Evolutionary conservation across 2,329 filamentous ascomycete species (phyloP).

Genomic region (Purpureocillium lavendulum): DNA sequence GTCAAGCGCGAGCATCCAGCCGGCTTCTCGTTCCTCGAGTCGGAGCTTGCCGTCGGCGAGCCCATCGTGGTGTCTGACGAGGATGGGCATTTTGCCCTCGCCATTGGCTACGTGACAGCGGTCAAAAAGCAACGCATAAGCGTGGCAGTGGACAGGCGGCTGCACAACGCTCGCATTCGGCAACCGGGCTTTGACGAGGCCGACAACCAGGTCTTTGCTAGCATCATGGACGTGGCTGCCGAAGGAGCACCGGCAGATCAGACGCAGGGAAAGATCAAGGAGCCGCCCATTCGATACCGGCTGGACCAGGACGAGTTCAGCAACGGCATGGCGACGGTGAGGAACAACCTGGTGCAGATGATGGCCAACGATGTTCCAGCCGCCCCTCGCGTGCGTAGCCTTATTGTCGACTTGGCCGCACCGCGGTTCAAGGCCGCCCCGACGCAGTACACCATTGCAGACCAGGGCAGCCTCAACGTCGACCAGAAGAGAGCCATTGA

Average conservation of each 20-base stretch:
- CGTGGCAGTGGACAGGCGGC: conserved; percentile 80
- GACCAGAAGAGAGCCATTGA: conserved; percentile 82
- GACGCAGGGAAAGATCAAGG: conserved; percentile 41
- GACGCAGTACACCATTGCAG: conserved; percentile 55
- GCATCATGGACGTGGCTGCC: conserved; percentile 75
- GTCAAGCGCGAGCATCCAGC: conserved; percentile 55
- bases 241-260: conserved; percentile 45
- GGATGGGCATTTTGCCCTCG: conserved; percentile 86
- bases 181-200: conserved; percentile 66
- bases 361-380: conserved; percentile 74
- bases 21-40: conserved; percentile 81
- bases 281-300: conserved; percentile 61
- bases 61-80: conserved; percentile 97
- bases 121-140: conserved; percentile 69
- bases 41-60: conserved; percentile 78
- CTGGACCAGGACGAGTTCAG: conserved; percentile 98
- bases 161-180: conserved; percentile 78
- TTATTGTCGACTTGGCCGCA: conserved; percentile 69
- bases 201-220: conserved; percentile 77
- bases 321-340: conserved; percentile 90
- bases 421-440: conserved; percentile 65
- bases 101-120: conserved; percentile 80
- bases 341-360: conserved; percentile 87
- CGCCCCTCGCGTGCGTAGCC: conserved; percentile 61
- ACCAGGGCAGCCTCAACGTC: conserved; percentile 65